phyloP scores from a whole-genome alignment of 306 rosid species.

The Abrus pulchellus region DNA sequence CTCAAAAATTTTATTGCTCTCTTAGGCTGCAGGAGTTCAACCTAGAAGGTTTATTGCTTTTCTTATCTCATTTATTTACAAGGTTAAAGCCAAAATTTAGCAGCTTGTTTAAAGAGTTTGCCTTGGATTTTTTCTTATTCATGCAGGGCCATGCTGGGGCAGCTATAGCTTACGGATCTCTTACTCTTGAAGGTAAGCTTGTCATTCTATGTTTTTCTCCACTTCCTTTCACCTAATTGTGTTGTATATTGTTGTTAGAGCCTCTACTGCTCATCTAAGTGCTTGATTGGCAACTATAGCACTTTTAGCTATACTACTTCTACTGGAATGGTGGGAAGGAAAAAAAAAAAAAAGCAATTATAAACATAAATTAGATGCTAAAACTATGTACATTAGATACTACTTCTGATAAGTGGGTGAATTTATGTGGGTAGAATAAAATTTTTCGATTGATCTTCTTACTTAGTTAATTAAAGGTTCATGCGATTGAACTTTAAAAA shows the following conservation, averaged over 20 bases:
- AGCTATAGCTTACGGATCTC: constrained; percentile 93
- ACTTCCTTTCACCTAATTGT: constrained; percentile 13
- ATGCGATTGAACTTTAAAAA: too few species aligned
- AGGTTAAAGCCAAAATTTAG: background rate
- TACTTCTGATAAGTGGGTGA: background rate
- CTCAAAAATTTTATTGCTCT: too few species aligned
- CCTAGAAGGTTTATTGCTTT: constrained; percentile 22
- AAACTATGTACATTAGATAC: background rate
- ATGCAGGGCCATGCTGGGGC: constrained; percentile 93
- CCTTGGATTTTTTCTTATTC: constrained; percentile 1
- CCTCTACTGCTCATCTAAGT: background rate
- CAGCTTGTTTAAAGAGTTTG: constrained; percentile 35
- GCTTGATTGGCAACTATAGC: constrained; percentile 2
- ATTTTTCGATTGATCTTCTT: too few species aligned
- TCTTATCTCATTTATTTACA: background rate
- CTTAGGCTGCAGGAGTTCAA: background rate
- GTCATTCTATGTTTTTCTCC: constrained; percentile 12
- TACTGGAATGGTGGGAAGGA: background rate
- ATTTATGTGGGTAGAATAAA: background rate
- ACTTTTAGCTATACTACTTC: background rate
- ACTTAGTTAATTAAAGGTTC: too few species aligned
- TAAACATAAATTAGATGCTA: background rate
- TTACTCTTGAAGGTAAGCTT: constrained; percentile 83
- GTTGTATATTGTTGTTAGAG: constrained; percentile 11
- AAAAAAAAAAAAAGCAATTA: background rate